These are phyloP conservation scores for Phanerochaete carnosa DNA, from an alignment of 768 basidiomycete genomes.

Conservation along the genomic window DNA sequence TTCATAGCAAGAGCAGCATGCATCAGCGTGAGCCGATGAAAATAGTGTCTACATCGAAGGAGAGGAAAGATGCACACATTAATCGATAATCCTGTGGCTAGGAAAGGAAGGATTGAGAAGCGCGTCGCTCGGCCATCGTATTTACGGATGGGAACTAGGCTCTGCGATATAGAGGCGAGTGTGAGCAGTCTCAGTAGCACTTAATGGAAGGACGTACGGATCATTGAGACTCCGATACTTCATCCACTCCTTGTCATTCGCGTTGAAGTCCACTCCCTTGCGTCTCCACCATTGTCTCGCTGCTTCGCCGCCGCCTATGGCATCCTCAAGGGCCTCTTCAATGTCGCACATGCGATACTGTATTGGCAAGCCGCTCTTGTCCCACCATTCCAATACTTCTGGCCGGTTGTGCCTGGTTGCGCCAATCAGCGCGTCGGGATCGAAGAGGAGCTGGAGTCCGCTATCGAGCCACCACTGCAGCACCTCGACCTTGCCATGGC, in stretches of 20 bases:
- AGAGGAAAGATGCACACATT: too few species aligned
- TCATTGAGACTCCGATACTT: constrained; percentile 71
- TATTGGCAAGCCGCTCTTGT: constrained; percentile 70
- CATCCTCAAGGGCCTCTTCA: constrained; percentile 88
- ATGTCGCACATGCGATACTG: constrained; percentile 91
- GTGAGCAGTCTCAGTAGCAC: too few species aligned
- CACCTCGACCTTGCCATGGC: constrained; percentile 75
- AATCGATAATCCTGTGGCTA: too few species aligned
- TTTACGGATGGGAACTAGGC: too few species aligned
- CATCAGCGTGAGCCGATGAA: background rate
- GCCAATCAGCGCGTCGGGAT: constrained; percentile 74
- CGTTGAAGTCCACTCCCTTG: constrained; percentile 80
- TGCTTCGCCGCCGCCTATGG: constrained; percentile 73
- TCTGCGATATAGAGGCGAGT: too few species aligned
- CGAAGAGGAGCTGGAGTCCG: constrained; percentile 73
- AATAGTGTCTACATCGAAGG: background rate
- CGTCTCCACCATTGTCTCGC: constrained; percentile 78
- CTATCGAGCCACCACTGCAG: constrained; percentile 83
- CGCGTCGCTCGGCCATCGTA: too few species aligned
- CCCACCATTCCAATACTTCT: constrained; percentile 88
- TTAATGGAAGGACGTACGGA: background rate
- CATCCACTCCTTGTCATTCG: constrained; percentile 87
- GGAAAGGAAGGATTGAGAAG: too few species aligned
- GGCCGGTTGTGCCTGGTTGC: constrained; percentile 81
- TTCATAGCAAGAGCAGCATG: background rate